These are phyloP conservation scores for Aegilops bicornis DNA, from an alignment of 176 grass and related monocot genomes.

Conservation along the genomic window DNA sequence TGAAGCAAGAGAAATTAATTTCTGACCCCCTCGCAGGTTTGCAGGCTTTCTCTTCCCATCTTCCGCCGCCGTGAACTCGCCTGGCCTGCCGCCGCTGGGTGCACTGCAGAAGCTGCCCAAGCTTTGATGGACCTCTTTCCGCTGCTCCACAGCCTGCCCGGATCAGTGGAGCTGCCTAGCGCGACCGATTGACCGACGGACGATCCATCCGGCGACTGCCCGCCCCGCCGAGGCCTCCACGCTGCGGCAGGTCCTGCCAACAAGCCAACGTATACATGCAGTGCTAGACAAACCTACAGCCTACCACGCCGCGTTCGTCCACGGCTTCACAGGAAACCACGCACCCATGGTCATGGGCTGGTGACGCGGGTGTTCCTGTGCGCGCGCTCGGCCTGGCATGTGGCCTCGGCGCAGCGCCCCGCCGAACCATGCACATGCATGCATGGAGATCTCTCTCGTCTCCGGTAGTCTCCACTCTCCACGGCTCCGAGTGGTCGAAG, in stretches of 20 bases:
- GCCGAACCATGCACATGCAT: no score
- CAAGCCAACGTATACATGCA: no score
- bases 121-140: not conserved
- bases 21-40: not conserved
- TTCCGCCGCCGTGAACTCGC: not conserved
- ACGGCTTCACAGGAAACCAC: not conserved
- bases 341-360: not conserved
- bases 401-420: no score
- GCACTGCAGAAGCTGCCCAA: not conserved
- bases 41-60: constrained; percentile 8
- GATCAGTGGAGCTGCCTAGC: no score
- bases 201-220: not conserved
- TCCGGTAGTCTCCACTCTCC: no score
- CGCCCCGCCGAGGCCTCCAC: not conserved
- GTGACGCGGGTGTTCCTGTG: not conserved
- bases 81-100: not conserved
- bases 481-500: no score
- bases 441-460: no score
- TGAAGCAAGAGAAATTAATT: constrained; percentile 23
- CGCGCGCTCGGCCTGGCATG: no score
- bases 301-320: not conserved
- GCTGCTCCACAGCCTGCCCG: not conserved
- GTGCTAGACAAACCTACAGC: no score
- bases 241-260: no score
- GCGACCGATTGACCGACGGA: no score